Percentiles rank a stretch among this genome's conserved stretches.
These are phyloP conservation scores for Musa schizocarpa DNA, from an alignment of 176 grass and related monocot species.

Conservation along the genomic window DNA sequence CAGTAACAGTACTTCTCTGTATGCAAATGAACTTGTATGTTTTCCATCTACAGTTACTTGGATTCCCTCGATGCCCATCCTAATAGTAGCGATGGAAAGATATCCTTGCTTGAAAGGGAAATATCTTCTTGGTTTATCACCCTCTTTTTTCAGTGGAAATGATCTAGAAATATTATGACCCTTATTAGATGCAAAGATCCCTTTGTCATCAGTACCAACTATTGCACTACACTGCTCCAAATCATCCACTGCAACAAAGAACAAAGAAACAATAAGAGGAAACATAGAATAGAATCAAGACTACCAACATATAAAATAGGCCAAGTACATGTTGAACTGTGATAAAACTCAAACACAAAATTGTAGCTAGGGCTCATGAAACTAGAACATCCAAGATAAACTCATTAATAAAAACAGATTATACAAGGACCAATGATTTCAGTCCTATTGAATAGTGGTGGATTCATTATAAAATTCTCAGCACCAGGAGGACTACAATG, in stretches of 20 bases:
- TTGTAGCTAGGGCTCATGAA: too few relatives aligned
- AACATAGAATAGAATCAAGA: constrained; percentile 14
- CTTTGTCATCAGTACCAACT: constrained; percentile 52
- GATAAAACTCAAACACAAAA: too few relatives aligned
- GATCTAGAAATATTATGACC: constrained; percentile 50
- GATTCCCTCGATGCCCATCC: constrained; percentile 61
- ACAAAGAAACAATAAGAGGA: constrained; percentile 10
- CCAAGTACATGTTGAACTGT: too few relatives aligned
- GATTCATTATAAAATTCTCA: too few relatives aligned
- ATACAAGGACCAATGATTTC: too few relatives aligned
- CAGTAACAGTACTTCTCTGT: constrained; percentile 52
- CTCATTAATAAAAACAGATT: too few relatives aligned
- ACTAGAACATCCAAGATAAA: too few relatives aligned
- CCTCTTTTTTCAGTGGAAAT: constrained; percentile 31
- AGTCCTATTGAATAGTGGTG: too few relatives aligned
- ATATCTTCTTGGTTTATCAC: constrained; percentile 41
- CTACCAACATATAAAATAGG: background rate
- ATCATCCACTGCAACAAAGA: constrained; percentile 69
- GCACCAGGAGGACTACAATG: background rate
- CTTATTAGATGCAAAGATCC: constrained; percentile 25
- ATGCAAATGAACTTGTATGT: constrained; percentile 88
- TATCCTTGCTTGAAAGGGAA: constrained; percentile 90
- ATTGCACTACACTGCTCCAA: constrained; percentile 74
- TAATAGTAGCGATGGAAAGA: constrained; percentile 87
- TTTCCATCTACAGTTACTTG: constrained; percentile 98